Evolutionary conservation across 75 land plant species (phyloP).

Genomic region (Pinus tabuliformis): DNA sequence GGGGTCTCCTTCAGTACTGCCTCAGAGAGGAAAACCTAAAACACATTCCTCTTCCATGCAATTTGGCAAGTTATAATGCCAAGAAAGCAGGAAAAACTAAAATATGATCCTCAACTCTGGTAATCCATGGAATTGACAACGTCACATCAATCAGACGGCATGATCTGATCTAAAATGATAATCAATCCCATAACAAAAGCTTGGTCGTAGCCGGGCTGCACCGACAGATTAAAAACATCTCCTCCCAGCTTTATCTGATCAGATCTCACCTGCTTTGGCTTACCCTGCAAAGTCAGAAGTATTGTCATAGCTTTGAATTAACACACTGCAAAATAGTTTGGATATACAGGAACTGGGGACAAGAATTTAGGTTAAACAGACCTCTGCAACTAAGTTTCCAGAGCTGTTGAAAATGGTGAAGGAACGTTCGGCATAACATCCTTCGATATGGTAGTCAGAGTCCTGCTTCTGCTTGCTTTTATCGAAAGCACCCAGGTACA

Average conservation of each 20-base stretch:
- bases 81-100: too few relatives aligned
- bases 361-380: not conserved
- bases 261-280: not conserved
- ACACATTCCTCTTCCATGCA: too few relatives aligned
- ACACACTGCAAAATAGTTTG: not conserved
- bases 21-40: too few relatives aligned
- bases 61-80: too few relatives aligned
- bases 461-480: not conserved
- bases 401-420: not conserved
- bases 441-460: not conserved
- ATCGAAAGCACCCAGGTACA: not conserved
- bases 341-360: too few relatives aligned
- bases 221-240: not conserved
- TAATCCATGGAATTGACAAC: too few relatives aligned
- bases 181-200: not conserved
- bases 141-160: too few relatives aligned
- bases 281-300: not conserved
- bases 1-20: too few relatives aligned
- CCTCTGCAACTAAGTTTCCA: not conserved
- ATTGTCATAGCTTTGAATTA: not conserved
- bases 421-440: not conserved
- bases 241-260: not conserved
- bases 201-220: not conserved
- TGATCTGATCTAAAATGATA: not conserved
- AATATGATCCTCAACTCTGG: too few relatives aligned